phyloP scores from a whole-genome alignment of 129 eudicot species.

The Helichrysum umbraculigerum region DNA sequence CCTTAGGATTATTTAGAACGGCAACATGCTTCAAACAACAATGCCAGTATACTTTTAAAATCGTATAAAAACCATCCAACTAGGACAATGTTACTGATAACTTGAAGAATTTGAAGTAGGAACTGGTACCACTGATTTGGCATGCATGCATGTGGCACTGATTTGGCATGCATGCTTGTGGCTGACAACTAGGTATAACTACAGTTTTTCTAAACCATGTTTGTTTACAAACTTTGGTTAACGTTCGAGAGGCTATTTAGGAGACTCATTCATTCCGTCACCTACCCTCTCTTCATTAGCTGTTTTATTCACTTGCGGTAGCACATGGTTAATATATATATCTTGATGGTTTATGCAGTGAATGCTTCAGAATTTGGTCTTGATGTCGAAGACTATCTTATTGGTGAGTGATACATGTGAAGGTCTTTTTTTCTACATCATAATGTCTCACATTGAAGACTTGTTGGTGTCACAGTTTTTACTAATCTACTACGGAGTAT shows the following conservation, averaged over 20 bases:
- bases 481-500: conserved; percentile 34
- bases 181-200: no score
- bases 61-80: not conserved
- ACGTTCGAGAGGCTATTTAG: conserved; percentile 6
- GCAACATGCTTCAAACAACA: not conserved
- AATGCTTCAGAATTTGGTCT: conserved; percentile 75
- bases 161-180: not conserved
- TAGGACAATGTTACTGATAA: no score
- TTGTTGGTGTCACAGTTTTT: not conserved
- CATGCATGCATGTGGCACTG: not conserved
- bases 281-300: not conserved
- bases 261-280: not conserved
- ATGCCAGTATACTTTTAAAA: not conserved
- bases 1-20: not conserved
- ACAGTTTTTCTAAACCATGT: not conserved
- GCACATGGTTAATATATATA: conserved; percentile 1
- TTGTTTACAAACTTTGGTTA: not conserved
- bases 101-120: not conserved
- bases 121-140: not conserved
- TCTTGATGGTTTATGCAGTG: conserved; percentile 48
- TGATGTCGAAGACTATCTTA: conserved; percentile 91
- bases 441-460: not conserved
- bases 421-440: not conserved
- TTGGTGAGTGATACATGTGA: conserved; percentile 51
- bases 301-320: not conserved